Percentiles rank a stretch among this genome's conserved stretches.
phyloP scores from a whole-genome alignment of 768 basidiomycete genomes.

The Hericium coralloides region DNA sequence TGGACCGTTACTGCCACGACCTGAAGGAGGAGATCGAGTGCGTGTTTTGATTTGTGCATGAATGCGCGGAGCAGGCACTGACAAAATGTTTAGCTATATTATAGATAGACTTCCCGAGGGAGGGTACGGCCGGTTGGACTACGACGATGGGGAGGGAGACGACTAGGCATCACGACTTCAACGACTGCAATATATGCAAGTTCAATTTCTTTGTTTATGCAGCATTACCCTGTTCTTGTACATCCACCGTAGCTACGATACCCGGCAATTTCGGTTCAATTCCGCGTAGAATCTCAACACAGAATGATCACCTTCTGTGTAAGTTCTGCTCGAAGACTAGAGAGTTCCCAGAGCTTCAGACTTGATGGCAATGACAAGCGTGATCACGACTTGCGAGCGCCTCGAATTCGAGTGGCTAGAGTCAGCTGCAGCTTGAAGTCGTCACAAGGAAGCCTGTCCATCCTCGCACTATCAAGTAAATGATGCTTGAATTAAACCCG shows the following conservation, averaged over 20 bases:
- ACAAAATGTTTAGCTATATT: conserved; percentile 41
- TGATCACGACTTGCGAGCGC: no score
- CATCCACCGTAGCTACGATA: neutral
- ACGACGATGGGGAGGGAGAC: conserved; percentile 76
- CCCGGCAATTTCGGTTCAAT: neutral
- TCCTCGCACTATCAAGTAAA: no score
- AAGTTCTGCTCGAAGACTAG: no score
- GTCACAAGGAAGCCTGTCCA: no score
- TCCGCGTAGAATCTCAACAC: neutral
- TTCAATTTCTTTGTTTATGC: neutral
- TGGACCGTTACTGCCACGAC: conserved; percentile 82
- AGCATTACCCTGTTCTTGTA: neutral
- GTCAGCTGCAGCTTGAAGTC: no score
- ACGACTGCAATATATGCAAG: no score
- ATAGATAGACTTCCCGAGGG: conserved; percentile 65
- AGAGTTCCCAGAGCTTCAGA: no score
- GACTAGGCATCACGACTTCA: conserved; percentile 25
- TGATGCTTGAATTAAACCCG: no score
- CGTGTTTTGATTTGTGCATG: conserved; percentile 21
- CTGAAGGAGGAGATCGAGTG: conserved; percentile 80
- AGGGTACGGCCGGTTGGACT: conserved; percentile 61
- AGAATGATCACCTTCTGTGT: no score
- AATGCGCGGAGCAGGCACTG: neutral
- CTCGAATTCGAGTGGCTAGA: no score
- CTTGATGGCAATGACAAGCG: no score